phyloP scores from a whole-genome alignment of 306 rosid species.

The Sindora glabra region DNA sequence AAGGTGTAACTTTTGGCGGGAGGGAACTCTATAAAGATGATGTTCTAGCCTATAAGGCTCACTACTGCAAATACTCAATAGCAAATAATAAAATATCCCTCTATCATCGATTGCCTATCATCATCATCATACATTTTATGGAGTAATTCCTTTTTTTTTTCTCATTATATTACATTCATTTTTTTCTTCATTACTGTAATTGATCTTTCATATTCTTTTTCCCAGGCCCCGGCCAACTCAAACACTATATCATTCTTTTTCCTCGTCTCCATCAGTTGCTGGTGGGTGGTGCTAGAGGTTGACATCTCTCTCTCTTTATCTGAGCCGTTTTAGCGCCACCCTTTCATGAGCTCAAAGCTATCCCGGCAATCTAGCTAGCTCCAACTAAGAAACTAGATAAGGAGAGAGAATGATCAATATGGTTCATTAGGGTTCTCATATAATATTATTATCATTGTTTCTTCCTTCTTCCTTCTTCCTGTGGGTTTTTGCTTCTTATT shows the following conservation, averaged over 20 bases:
- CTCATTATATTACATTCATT: too few relatives aligned
- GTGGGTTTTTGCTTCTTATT: conserved; percentile 36
- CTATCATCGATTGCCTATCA: too few relatives aligned
- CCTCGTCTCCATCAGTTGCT: conserved; percentile 61
- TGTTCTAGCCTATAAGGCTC: too few relatives aligned
- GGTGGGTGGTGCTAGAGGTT: conserved; percentile 49
- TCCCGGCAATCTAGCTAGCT: conserved; percentile 84
- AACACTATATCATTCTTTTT: conserved; percentile 21
- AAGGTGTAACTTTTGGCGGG: too few relatives aligned
- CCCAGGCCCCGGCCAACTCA: conserved; percentile 24
- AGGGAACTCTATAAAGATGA: too few relatives aligned
- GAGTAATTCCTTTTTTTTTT: too few relatives aligned
- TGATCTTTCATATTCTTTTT: conserved; percentile 11
- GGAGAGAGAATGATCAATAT: conserved; percentile 45
- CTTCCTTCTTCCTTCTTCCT: conserved; percentile 24
- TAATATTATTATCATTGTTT: too few relatives aligned
- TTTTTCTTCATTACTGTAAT: too few relatives aligned
- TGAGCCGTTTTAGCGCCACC: conserved; percentile 65
- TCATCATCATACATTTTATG: too few relatives aligned
- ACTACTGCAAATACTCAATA: too few relatives aligned
- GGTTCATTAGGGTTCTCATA: conserved; percentile 48
- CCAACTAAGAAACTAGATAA: conserved; percentile 46
- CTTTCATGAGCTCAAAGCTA: conserved; percentile 53
- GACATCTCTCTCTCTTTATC: conserved; percentile 38
- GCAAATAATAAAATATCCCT: too few relatives aligned